Evolutionary conservation across 2,329 filamentous ascomycete species (phyloP).

Genomic region (Sporothrix curviconia): DNA sequence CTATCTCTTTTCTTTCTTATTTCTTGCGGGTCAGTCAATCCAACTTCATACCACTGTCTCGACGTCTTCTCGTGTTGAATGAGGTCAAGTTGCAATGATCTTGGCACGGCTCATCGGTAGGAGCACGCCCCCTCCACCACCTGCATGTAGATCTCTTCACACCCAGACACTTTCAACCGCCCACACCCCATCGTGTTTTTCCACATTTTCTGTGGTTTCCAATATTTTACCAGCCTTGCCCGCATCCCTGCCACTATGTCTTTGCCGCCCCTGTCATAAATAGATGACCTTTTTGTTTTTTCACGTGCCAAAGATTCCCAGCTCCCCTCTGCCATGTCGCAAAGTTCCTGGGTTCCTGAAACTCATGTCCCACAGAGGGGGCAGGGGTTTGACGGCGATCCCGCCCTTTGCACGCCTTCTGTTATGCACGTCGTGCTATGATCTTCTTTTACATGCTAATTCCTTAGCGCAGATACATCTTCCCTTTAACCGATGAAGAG

Average conservation of each 20-base stretch:
- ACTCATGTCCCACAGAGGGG: too few species aligned
- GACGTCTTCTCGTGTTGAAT: too few species aligned
- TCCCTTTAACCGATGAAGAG: slow-evolving; percentile 66
- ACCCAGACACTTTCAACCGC: neutral
- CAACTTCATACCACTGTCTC: neutral
- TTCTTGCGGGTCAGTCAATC: neutral
- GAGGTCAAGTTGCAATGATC: neutral
- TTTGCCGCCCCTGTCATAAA: too few species aligned
- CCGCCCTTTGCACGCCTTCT: too few species aligned
- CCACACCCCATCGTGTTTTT: neutral
- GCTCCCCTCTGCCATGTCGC: too few species aligned
- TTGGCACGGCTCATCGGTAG: neutral
- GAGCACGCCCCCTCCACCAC: neutral
- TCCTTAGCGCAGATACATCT: slow-evolving; percentile 64
- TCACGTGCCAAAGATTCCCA: too few species aligned
- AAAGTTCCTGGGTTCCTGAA: too few species aligned
- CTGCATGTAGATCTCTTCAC: neutral
- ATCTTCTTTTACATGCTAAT: slow-evolving; percentile 4
- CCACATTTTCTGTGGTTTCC: neutral
- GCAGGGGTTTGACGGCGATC: too few species aligned
- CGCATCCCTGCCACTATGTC: too few species aligned
- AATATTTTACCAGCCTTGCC: too few species aligned
- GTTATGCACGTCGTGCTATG: too few species aligned
- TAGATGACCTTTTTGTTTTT: too few species aligned
- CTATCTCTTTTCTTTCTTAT: neutral